Conservation (phyloP, 1,284 basidiomycete species). For the Boletus sp. region DNA sequence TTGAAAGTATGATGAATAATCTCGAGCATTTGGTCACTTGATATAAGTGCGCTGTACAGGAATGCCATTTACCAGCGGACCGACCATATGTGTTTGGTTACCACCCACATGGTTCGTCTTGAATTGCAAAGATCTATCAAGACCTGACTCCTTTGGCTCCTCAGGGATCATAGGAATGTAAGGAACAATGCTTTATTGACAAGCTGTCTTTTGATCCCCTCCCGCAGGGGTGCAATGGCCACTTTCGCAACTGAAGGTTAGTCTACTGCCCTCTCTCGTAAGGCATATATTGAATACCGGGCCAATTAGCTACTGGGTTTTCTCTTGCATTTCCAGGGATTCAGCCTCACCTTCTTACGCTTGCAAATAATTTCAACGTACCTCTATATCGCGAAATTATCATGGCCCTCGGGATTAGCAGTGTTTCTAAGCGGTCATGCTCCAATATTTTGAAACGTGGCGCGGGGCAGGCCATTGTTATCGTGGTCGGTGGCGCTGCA, state of each 20-base stretch:
- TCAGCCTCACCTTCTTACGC: slow-evolving; percentile 89
- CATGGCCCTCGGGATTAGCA: slow-evolving; percentile 85
- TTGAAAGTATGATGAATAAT: slow-evolving; percentile 28
- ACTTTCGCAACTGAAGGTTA: slow-evolving; percentile 93
- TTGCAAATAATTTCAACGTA: slow-evolving; percentile 88
- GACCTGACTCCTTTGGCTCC: background rate
- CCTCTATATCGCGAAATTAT: slow-evolving; percentile 95
- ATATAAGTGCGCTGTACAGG: slow-evolving; percentile 46
- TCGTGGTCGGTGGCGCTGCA: slow-evolving; percentile 96
- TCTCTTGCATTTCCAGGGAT: slow-evolving; percentile 90
- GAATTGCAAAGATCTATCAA: background rate
- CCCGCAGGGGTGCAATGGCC: slow-evolving; percentile 82
- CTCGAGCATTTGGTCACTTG: background rate
- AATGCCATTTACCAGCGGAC: slow-evolving; percentile 88
- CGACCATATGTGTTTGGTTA: slow-evolving; percentile 96
- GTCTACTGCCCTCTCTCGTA: slow-evolving; percentile 11
- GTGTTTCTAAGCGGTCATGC: slow-evolving; percentile 90
- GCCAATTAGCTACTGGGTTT: slow-evolving; percentile 82
- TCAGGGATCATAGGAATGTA: slow-evolving; percentile 91
- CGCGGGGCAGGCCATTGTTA: slow-evolving; percentile 80
- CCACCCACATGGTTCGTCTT: slow-evolving; percentile 85
- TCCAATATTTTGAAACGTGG: slow-evolving; percentile 76
- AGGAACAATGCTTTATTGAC: slow-evolving; percentile 36
- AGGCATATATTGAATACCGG: slow-evolving; percentile 3
- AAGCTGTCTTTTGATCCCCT: background rate